Conservation (phyloP, 2,329 filamentous ascomycete genomes). For the Fusarium udum region DNA sequence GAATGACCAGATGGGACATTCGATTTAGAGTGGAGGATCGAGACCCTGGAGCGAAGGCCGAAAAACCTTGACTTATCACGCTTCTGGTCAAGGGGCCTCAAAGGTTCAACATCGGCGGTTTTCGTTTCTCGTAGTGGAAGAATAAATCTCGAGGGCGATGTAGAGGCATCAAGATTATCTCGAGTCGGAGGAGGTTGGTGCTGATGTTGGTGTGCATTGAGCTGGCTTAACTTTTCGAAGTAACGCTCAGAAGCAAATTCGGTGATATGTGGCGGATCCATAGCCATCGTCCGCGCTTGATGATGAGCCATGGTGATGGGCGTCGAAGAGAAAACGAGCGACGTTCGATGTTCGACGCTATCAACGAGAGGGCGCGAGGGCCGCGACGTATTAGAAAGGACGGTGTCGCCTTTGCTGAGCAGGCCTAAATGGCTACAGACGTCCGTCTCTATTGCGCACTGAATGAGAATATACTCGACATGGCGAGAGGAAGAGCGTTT, state of each 20-base stretch:
- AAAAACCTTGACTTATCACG: constrained; percentile 57
- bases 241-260: constrained; percentile 74
- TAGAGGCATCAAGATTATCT: constrained; percentile 35
- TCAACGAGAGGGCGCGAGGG: not conserved
- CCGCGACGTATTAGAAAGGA: constrained; percentile 18
- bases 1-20: constrained; percentile 20
- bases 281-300: constrained; percentile 49
- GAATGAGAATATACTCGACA: constrained; percentile 44
- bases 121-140: constrained; percentile 59
- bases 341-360: constrained; percentile 12
- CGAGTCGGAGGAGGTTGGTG: constrained; percentile 43
- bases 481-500: constrained; percentile 36
- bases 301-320: constrained; percentile 47
- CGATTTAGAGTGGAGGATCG: constrained; percentile 49
- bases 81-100: constrained; percentile 48
- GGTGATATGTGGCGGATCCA: constrained; percentile 71
- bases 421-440: constrained; percentile 42
- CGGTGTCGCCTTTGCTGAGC: constrained; percentile 40
- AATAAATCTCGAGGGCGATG: constrained; percentile 56
- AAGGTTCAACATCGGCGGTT: constrained; percentile 44
- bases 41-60: constrained; percentile 52
- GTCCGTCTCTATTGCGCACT: constrained; percentile 49
- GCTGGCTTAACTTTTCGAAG: constrained; percentile 68
- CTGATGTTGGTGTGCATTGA: constrained; percentile 58
- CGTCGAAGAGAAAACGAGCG: constrained; percentile 34